These are phyloP conservation scores for Zoysia japonica DNA, from an alignment of 176 grass and related monocot genomes.

Conservation along the genomic window DNA sequence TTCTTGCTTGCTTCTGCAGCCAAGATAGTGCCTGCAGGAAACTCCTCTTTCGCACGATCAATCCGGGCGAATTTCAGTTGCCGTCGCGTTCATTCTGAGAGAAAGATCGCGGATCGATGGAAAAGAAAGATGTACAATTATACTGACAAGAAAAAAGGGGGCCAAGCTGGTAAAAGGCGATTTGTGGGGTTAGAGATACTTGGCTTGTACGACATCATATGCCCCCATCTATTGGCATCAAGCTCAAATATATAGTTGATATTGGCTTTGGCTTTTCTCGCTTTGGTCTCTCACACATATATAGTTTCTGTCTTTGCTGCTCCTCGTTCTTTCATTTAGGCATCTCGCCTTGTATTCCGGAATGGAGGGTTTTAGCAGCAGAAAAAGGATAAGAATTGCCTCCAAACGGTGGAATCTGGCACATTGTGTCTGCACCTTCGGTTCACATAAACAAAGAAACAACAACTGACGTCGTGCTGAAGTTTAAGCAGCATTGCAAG, in stretches of 20 bases:
- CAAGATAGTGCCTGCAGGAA: conserved; percentile 13
- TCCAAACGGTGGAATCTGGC: conserved; percentile 1
- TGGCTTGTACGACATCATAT: conserved; percentile 29
- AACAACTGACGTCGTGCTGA: background rate
- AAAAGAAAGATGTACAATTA: background rate
- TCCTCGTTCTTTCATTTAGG: background rate
- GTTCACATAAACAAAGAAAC: background rate
- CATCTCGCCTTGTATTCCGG: too few species aligned
- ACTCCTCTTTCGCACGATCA: conserved; percentile 9
- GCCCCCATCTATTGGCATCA: background rate
- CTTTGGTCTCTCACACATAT: background rate
- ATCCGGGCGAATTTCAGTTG: background rate
- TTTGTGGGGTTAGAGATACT: conserved; percentile 27
- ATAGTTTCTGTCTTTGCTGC: background rate
- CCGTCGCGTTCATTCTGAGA: background rate
- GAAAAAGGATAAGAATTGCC: background rate
- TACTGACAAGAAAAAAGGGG: background rate
- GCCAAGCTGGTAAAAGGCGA: background rate
- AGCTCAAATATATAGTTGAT: background rate
- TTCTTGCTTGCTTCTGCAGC: conserved; percentile 53
- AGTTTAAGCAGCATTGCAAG: background rate
- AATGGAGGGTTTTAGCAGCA: background rate
- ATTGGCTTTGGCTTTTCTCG: background rate
- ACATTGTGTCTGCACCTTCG: conserved; percentile 1
- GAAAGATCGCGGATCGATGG: background rate